Conservation (phyloP, 1,284 basidiomycete species). For the Xanthoconium separans region DNA sequence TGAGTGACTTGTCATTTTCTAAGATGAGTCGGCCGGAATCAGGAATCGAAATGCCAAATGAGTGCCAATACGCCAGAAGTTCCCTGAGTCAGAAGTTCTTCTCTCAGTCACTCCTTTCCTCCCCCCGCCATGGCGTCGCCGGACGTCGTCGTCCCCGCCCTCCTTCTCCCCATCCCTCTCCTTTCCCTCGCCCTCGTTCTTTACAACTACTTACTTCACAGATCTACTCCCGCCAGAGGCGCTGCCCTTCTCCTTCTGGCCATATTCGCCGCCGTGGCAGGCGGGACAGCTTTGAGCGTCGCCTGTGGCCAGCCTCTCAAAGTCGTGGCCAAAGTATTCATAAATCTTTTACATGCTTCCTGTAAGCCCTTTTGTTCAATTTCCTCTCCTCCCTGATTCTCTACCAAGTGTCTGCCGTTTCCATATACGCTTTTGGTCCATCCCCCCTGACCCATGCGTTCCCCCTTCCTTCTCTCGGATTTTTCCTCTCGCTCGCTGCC, state of each 20-base stretch:
- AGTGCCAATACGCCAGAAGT: neutral
- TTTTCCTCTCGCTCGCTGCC: constrained; percentile 18
- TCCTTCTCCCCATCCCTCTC: constrained; percentile 26
- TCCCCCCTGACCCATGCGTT: constrained; percentile 6
- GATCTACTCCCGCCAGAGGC: constrained; percentile 5
- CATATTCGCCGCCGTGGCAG: constrained; percentile 24
- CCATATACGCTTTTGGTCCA: constrained; percentile 23
- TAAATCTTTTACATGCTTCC: constrained; percentile 20
- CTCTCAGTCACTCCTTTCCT: constrained; percentile 16
- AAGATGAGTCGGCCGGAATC: constrained; percentile 13
- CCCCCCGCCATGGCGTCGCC: constrained; percentile 23
- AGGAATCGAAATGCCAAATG: constrained; percentile 24
- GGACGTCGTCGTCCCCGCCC: constrained; percentile 26
- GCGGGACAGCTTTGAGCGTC: constrained; percentile 20
- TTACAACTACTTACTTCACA: constrained; percentile 11
- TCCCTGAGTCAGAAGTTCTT: constrained; percentile 10
- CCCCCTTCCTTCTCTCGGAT: constrained; percentile 13
- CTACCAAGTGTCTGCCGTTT: constrained; percentile 24
- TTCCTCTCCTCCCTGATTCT: neutral
- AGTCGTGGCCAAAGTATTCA: constrained; percentile 16
- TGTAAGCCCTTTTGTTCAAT: constrained; percentile 12
- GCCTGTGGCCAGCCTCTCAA: constrained; percentile 17
- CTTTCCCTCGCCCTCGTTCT: constrained; percentile 16
- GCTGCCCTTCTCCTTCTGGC: constrained; percentile 21
- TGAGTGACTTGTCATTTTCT: constrained; percentile 18